These are phyloP conservation scores for Tuber borchii DNA, from an alignment of 495 filamentous ascomycete genomes.

Conservation along the genomic window DNA sequence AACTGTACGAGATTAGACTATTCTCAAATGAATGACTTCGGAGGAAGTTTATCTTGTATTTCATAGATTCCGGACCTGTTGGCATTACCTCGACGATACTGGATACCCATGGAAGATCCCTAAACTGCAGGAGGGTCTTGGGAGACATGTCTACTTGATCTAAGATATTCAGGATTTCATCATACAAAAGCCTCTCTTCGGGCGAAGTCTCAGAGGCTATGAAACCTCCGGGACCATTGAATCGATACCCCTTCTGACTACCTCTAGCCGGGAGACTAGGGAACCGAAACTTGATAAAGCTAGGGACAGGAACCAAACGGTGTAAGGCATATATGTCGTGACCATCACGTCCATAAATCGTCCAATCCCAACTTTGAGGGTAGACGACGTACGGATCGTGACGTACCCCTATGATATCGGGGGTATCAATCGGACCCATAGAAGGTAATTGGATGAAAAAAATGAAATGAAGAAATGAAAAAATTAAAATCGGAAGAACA, in stretches of 20 bases:
- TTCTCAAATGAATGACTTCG: conserved; percentile 4
- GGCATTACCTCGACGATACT: not conserved
- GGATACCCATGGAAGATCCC: not conserved
- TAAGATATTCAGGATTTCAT: conserved; percentile 14
- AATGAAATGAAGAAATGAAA: too few relatives aligned
- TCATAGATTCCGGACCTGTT: not conserved
- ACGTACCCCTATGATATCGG: not conserved
- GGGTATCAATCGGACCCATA: not conserved
- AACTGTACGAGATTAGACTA: conserved; percentile 8
- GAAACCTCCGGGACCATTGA: conserved; percentile 10
- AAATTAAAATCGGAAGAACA: not conserved
- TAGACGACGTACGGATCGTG: not conserved
- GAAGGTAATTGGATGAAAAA: not conserved
- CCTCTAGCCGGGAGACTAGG: not conserved
- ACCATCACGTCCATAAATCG: conserved; percentile 20
- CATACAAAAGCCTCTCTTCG: conserved; percentile 6
- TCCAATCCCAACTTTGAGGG: conserved; percentile 21
- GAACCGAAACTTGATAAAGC: conserved; percentile 22
- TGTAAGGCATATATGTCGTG: conserved; percentile 25
- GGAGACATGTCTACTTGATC: conserved; percentile 7
- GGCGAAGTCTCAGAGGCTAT: conserved; percentile 4
- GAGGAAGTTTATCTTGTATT: not conserved
- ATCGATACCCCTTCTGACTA: not conserved
- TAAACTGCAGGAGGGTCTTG: not conserved
- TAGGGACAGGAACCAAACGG: conserved; percentile 18